Evolutionary conservation across 2,329 filamentous ascomycete genomes (phyloP), one percentile per base, ranked within the genome.

Genomic region (Penicillium sp.): DNA sequence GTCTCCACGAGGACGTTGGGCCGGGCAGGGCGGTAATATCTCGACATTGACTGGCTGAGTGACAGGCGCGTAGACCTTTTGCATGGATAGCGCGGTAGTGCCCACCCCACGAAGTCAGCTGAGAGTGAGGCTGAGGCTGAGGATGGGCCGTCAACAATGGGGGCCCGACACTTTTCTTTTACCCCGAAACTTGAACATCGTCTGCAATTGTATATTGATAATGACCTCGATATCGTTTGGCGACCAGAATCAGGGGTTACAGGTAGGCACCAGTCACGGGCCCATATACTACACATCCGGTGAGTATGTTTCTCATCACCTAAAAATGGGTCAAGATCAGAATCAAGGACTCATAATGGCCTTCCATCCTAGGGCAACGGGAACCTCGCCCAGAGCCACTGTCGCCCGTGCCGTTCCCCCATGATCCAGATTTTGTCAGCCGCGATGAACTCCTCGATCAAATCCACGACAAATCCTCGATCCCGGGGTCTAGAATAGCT

Each of bases 381-480:
- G 57, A 52, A 44, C 54, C 50, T 12, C 55, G 53, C 50, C 46
- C 49, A 4, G 29, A 24, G 9, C 56, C 53, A 23, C 39, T 48
- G 24, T 54, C 34, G 7, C 52, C 27, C 12, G 44, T 61, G 8
- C 60, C 59, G 10, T 63, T 60, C 34, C 43, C 23, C 18, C 60
- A 54, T 39, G 52, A 63, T 34, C 42, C 46, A 34, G 54, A 58
- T 21, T 63, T 61, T 33, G 36, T 65, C 23, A 36, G 50, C 41
- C 53, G 53, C 18, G 47, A 43, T 6, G 20, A 26, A 21, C 23
- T 63, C 15, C 54, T 68, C 30, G 52, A 62, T 56, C 56, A 64
- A 33, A 64, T 68, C 45, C 41, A 66, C 40, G 39, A 45, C 13
- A 66, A 62, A 37, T 10, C 12, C 21, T 43, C 39, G 6, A 39